phyloP scores from a whole-genome alignment of 73 alveolate genomes.

The Paraurostyla sp. region DNA sequence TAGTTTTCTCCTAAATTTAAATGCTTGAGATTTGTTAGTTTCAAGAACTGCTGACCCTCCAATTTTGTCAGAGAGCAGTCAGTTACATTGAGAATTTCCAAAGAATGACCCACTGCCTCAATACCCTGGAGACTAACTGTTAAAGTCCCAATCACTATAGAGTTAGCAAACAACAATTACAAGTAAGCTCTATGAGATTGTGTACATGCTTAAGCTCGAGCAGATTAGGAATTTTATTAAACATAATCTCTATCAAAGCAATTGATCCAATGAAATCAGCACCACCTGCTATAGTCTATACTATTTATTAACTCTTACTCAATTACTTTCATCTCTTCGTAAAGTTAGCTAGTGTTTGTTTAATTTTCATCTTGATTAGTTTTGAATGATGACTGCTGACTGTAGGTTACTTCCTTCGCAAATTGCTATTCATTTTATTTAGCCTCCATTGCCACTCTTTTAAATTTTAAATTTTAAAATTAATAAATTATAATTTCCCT shows the following conservation, averaged over 20 bases:
- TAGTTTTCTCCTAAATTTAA: conserved; percentile 58
- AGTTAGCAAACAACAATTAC: not conserved
- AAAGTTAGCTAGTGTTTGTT: conserved; percentile 17
- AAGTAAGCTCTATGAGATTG: conserved; percentile 63
- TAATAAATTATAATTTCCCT: not conserved
- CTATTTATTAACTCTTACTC: conserved; percentile 7
- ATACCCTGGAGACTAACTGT: conserved; percentile 66
- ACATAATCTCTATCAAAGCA: conserved; percentile 52
- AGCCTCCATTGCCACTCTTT: not conserved
- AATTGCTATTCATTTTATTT: not conserved
- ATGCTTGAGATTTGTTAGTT: conserved; percentile 58
- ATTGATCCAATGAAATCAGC: conserved; percentile 71
- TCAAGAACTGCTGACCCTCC: conserved; percentile 47
- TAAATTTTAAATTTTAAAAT: not conserved
- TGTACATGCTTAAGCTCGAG: conserved; percentile 35
- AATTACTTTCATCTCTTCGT: conserved; percentile 31
- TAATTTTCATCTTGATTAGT: not conserved
- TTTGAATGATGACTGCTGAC: not conserved
- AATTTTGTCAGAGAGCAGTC: conserved; percentile 66
- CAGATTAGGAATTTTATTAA: conserved; percentile 34
- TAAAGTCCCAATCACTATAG: conserved; percentile 54
- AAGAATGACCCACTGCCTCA: conserved; percentile 70
- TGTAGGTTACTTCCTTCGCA: not conserved
- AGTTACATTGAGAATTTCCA: conserved; percentile 68
- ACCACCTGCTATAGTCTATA: conserved; percentile 49